phyloP scores from a whole-genome alignment of 2,329 filamentous ascomycete genomes.

The Sporothrix protearum region DNA sequence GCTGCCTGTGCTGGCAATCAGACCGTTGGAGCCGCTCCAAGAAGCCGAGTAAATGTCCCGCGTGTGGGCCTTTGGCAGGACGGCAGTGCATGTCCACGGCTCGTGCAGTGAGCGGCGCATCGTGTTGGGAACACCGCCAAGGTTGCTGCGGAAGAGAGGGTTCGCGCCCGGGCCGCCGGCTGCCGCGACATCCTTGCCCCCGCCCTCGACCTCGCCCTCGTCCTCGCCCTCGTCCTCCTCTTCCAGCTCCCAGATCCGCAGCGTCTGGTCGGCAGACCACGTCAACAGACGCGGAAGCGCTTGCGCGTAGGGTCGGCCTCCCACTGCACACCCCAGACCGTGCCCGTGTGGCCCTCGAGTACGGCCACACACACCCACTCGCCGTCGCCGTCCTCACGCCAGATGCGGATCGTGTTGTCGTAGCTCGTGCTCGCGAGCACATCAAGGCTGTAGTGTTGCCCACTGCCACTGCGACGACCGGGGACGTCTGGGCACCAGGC shows the following conservation, averaged over 20 bases:
- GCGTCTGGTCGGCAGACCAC: conserved; percentile 78
- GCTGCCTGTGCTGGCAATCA: conserved; percentile 83
- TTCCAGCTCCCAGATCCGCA: conserved; percentile 74
- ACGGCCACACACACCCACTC: conserved; percentile 90
- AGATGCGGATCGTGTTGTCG: conserved; percentile 84
- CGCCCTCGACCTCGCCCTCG: conserved; percentile 46
- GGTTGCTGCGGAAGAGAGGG: conserved; percentile 37
- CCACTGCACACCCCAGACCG: conserved; percentile 86
- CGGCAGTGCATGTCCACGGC: conserved; percentile 73
- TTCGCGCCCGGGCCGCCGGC: conserved; percentile 30
- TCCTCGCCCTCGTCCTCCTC: conserved; percentile 46
- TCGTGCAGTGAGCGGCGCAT: conserved; percentile 77
- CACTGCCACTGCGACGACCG: conserved; percentile 37
- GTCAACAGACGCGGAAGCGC: conserved; percentile 64
- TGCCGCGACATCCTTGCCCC: conserved; percentile 26
- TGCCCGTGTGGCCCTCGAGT: conserved; percentile 74
- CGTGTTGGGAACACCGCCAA: conserved; percentile 77
- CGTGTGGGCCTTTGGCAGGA: conserved; percentile 72
- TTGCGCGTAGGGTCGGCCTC: conserved; percentile 46
- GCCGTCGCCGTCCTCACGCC: conserved; percentile 80
- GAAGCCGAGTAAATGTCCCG: conserved; percentile 78
- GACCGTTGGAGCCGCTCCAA: conserved; percentile 75
- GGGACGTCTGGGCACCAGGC: conserved; percentile 77
- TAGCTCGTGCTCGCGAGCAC: conserved; percentile 88
- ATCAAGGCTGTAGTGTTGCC: conserved; percentile 54